Percentiles rank a stretch among this genome's conserved stretches.
phyloP scores from a whole-genome alignment of 495 filamentous ascomycete genomes.

The Schizothecium vesticola region DNA sequence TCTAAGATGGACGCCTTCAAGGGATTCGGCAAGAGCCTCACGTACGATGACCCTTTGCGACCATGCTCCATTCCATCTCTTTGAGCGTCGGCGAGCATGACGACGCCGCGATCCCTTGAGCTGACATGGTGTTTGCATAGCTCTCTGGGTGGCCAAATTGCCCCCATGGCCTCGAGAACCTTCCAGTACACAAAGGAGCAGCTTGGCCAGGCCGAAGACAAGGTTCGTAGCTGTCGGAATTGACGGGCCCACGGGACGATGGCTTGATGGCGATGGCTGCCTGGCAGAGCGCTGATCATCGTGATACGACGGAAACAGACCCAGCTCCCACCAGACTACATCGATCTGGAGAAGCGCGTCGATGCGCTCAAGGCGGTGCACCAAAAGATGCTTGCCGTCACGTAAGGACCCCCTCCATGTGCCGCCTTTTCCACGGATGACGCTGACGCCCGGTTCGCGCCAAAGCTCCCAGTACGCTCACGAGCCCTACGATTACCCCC shows the following conservation, averaged over 20 bases:
- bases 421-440: background rate
- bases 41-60: slow-evolving; percentile 14
- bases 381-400: slow-evolving; percentile 92
- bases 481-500: slow-evolving; percentile 98
- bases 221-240: slow-evolving; percentile 46
- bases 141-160: slow-evolving; percentile 53
- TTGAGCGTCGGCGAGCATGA: background rate
- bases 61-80: background rate
- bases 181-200: slow-evolving; percentile 98
- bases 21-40: slow-evolving; percentile 32
- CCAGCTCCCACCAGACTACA: slow-evolving; percentile 92
- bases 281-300: background rate
- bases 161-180: slow-evolving; percentile 86
- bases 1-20: slow-evolving; percentile 32
- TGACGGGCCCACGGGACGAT: background rate
- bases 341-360: slow-evolving; percentile 97
- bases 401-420: slow-evolving; percentile 55
- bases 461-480: slow-evolving; percentile 86
- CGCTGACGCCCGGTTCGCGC: background rate
- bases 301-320: slow-evolving; percentile 49
- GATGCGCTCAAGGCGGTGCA: slow-evolving; percentile 96
- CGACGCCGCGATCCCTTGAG: background rate
- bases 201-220: slow-evolving; percentile 90
- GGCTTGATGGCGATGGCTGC: background rate
- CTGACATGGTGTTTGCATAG: slow-evolving; percentile 28